Evolutionary conservation across 805 yeast genomes (phyloP).

Genomic region (Zygosaccharomyces gambellarensis): DNA sequence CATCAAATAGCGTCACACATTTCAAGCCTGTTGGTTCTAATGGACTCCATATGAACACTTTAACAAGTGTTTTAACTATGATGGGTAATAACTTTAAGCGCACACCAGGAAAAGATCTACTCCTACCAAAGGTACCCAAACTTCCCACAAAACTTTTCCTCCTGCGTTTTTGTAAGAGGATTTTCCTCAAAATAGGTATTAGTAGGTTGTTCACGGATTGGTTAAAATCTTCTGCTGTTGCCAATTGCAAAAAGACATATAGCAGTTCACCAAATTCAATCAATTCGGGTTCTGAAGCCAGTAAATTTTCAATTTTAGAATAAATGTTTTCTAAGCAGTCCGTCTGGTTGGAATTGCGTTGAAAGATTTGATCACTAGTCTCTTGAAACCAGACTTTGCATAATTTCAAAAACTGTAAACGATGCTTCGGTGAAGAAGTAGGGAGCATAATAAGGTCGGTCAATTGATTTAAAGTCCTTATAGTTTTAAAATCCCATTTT

Average conservation of each 20-base stretch:
- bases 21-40: conserved; percentile 26
- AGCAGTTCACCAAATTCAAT: conserved; percentile 3
- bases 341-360: neutral
- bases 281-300: neutral
- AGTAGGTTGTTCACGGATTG: conserved; percentile 43
- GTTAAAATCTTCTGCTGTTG: conserved; percentile 48
- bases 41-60: conserved; percentile 25
- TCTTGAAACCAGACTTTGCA: neutral
- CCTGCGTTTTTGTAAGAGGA: conserved; percentile 6
- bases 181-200: conserved; percentile 7
- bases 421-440: neutral
- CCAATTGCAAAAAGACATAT: conserved; percentile 35
- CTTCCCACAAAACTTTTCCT: conserved; percentile 16
- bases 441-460: conserved; percentile 3
- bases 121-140: conserved; percentile 8
- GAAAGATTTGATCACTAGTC: neutral
- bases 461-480: conserved; percentile 1
- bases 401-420: conserved; percentile 4
- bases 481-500: neutral
- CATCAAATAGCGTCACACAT: conserved; percentile 25
- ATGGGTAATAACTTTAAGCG: conserved; percentile 10
- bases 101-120: conserved; percentile 1
- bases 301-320: neutral
- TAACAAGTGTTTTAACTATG: conserved; percentile 25
- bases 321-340: conserved; percentile 2